phyloP scores from a whole-genome alignment of 192 early-diverging fungal genomes.

The Phlyctochytrium arcticum region DNA sequence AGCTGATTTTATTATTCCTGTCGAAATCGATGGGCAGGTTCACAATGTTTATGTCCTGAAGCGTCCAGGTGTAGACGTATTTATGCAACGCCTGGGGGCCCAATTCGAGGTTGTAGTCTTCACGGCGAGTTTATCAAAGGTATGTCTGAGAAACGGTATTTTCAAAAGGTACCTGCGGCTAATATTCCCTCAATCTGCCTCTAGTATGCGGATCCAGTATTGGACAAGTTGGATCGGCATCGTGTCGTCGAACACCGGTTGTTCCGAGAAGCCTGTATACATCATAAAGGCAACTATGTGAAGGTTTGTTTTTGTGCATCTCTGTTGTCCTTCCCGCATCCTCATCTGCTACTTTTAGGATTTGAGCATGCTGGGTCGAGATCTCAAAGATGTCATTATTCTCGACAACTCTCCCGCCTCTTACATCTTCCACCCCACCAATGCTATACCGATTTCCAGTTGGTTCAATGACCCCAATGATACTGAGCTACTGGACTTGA shows the following conservation, averaged over 20 bases:
- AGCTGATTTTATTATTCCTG: slow-evolving; percentile 89
- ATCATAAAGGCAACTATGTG: slow-evolving; percentile 95
- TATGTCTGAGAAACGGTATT: slow-evolving; percentile 15
- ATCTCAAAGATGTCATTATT: slow-evolving; percentile 80
- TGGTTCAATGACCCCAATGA: slow-evolving; percentile 98
- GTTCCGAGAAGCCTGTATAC: slow-evolving; percentile 92
- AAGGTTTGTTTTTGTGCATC: slow-evolving; percentile 50
- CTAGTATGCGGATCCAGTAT: slow-evolving; percentile 97
- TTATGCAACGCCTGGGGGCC: slow-evolving; percentile 78
- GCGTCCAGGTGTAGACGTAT: slow-evolving; percentile 92
- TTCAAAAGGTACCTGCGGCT: neutral
- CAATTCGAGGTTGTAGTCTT: slow-evolving; percentile 94
- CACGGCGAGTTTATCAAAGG: slow-evolving; percentile 90
- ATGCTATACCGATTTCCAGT: slow-evolving; percentile 91
- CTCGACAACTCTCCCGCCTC: slow-evolving; percentile 96
- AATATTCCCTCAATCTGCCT: slow-evolving; percentile 1
- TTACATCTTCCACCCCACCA: slow-evolving; percentile 92
- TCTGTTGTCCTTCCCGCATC: neutral
- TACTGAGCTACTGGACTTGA: slow-evolving; percentile 89
- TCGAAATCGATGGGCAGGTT: slow-evolving; percentile 83
- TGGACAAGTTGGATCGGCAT: slow-evolving; percentile 85
- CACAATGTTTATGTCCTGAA: slow-evolving; percentile 97
- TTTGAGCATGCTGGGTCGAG: slow-evolving; percentile 81
- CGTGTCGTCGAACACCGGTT: slow-evolving; percentile 85
- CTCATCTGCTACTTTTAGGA: slow-evolving; percentile 49